These are phyloP conservation scores for Trichoderma sp. DNA, from an alignment of 2,329 filamentous ascomycete genomes.

Conservation along the genomic window DNA sequence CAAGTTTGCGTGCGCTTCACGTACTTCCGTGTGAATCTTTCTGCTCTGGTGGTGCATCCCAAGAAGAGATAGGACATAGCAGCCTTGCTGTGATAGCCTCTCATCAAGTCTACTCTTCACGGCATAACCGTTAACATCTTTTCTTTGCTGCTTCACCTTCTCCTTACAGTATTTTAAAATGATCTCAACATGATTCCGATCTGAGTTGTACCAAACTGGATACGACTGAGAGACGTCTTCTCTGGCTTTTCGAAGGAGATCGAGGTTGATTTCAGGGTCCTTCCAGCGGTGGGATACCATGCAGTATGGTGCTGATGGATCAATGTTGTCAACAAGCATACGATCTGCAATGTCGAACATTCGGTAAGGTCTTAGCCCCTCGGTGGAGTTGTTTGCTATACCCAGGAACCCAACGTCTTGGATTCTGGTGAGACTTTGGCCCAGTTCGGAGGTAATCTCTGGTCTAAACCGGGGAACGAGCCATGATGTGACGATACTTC, in stretches of 20 bases:
- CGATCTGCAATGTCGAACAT: constrained; percentile 15
- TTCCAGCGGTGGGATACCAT: constrained; percentile 23
- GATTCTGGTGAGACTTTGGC: background rate
- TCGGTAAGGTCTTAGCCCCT: background rate
- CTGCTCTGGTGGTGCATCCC: constrained; percentile 1
- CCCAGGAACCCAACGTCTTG: constrained; percentile 17
- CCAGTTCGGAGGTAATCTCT: background rate
- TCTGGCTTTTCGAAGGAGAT: background rate
- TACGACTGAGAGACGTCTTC: background rate
- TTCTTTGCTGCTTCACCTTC: background rate
- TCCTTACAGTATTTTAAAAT: constrained; percentile 11
- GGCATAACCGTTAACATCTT: constrained; percentile 2
- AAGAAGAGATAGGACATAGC: constrained; percentile 4
- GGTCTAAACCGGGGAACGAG: constrained; percentile 21
- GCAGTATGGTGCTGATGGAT: constrained; percentile 10
- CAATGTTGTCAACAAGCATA: constrained; percentile 5
- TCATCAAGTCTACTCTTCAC: background rate
- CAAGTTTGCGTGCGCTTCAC: background rate
- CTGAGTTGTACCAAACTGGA: background rate
- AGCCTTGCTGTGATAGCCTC: background rate
- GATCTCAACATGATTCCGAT: constrained; percentile 9
- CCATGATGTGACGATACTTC: constrained; percentile 17
- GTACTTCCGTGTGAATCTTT: background rate
- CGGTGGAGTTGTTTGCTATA: background rate
- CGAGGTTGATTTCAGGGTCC: constrained; percentile 8